A percentile compares a stretch with the other conserved stretches of the same genome.
Evolutionary conservation across 768 basidiomycete species (phyloP).

Genomic region (Phaffia australis): DNA sequence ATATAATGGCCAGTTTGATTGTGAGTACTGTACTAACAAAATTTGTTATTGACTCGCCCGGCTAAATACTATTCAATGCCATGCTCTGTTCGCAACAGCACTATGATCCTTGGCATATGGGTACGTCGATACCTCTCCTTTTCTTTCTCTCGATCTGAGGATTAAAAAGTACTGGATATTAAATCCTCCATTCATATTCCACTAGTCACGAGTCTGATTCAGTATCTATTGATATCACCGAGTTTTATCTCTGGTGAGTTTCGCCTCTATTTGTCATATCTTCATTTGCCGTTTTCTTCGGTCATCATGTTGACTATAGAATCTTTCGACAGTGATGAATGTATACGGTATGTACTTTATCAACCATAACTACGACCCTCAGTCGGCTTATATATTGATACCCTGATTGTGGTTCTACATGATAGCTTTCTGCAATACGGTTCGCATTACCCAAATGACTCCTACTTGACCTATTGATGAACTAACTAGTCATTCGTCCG

Average conservation of each 20-base stretch:
- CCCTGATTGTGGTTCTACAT: slow-evolving; percentile 48
- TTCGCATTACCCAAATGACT: not conserved
- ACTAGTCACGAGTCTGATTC: no score
- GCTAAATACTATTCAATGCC: no score
- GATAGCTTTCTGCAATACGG: slow-evolving; percentile 26
- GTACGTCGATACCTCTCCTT: slow-evolving; percentile 18
- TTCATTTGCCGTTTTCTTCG: slow-evolving; percentile 44
- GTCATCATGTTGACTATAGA: slow-evolving; percentile 55
- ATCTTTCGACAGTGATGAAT: slow-evolving; percentile 56
- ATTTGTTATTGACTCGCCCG: not conserved
- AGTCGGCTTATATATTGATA: slow-evolving; percentile 60
- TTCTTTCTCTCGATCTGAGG: slow-evolving; percentile 52
- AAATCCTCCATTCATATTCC: no score
- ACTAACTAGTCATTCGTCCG: slow-evolving; percentile 7
- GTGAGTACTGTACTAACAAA: slow-evolving; percentile 45
- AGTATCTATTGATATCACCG: no score
- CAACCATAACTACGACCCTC: slow-evolving; percentile 52
- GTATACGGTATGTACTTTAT: slow-evolving; percentile 12
- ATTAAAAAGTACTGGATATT: no score
- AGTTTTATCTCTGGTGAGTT: no score
- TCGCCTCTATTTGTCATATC: slow-evolving; percentile 35
- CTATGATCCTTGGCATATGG: slow-evolving; percentile 96
- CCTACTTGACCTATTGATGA: not conserved
- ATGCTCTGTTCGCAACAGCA: slow-evolving; percentile 9
- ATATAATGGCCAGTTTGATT: slow-evolving; percentile 70